Conservation (phyloP, 176 grass and related monocot genomes). For the Carex kokanica region DNA sequence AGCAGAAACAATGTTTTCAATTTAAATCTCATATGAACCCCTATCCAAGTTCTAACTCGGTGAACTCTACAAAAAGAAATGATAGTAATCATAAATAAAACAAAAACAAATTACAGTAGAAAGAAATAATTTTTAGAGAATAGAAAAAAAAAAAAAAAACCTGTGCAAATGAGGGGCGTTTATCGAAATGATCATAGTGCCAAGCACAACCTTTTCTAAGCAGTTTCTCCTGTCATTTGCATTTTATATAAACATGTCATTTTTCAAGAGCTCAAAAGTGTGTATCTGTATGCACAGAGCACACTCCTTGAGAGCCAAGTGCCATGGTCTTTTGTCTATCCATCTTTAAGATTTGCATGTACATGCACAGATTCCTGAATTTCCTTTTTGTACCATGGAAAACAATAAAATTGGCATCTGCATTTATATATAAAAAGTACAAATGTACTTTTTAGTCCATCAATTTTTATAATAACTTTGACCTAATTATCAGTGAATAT, state of each 20-base stretch:
- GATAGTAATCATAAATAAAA: neutral
- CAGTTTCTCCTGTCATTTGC: slow-evolving; percentile 20
- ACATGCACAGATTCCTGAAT: neutral
- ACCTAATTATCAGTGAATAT: neutral
- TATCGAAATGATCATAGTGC: neutral
- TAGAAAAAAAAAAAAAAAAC: neutral
- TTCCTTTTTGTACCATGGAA: neutral
- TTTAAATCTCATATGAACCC: neutral
- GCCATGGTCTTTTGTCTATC: neutral
- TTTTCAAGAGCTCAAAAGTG: neutral
- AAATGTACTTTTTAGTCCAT: neutral
- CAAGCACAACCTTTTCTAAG: slow-evolving; percentile 26
- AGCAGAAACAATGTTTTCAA: neutral
- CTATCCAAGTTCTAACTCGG: neutral
- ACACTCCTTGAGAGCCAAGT: neutral
- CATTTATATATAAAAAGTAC: neutral
- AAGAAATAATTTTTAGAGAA: neutral
- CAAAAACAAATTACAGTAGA: neutral
- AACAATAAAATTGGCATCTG: neutral
- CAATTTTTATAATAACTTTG: neutral
- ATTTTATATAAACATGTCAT: neutral
- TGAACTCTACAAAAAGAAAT: neutral
- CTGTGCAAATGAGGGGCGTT: slow-evolving; percentile 31
- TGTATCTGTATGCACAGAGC: neutral
- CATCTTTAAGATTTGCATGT: neutral